Percentiles rank a stretch among this genome's conserved stretches.
Evolutionary conservation across 495 filamentous ascomycete genomes (phyloP).

Genomic region (Neurospora sp.): DNA sequence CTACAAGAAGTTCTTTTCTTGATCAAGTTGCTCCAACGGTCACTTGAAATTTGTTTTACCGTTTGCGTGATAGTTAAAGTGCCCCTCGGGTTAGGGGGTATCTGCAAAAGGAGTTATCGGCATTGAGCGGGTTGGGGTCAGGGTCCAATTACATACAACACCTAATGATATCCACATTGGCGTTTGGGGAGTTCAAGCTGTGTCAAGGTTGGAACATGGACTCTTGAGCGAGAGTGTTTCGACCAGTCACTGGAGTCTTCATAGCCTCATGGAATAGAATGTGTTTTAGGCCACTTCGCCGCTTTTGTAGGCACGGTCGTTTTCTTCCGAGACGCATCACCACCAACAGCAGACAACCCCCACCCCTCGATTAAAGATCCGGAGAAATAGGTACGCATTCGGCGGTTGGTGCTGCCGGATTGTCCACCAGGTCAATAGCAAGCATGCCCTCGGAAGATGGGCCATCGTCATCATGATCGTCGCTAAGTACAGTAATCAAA

Average conservation of each 20-base stretch:
- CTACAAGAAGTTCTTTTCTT: conserved; percentile 76
- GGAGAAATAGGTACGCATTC: neutral
- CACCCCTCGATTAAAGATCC: neutral
- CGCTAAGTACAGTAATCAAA: neutral
- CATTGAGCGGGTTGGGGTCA: neutral
- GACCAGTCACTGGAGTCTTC: neutral
- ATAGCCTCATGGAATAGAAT: neutral
- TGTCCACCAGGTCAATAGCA: neutral
- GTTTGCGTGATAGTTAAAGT: neutral
- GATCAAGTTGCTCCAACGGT: neutral
- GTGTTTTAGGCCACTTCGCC: neutral
- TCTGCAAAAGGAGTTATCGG: neutral
- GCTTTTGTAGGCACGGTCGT: neutral
- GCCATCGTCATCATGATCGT: neutral
- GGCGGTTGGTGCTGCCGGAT: neutral
- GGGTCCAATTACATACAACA: neutral
- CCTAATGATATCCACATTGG: neutral
- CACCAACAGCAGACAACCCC: neutral
- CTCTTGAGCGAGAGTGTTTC: neutral
- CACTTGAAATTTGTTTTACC: neutral
- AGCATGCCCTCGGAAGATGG: neutral
- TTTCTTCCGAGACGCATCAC: neutral
- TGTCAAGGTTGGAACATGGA: neutral
- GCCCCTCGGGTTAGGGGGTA: neutral
- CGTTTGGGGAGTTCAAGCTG: neutral